Percentiles rank a stretch among this genome's conserved stretches.
Conservation (phyloP, 257 asterid species). For the Solanum verrucosum region DNA sequence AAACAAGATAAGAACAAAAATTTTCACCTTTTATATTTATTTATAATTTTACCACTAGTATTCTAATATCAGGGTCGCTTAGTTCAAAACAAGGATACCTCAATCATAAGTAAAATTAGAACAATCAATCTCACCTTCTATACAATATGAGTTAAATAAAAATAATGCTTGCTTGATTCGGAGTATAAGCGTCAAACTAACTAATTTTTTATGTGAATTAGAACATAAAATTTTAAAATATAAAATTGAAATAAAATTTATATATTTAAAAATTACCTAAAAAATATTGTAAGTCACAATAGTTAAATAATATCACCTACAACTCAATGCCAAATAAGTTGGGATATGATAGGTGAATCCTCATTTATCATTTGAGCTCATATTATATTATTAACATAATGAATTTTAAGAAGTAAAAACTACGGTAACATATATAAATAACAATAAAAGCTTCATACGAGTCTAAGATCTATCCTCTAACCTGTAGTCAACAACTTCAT, state of each 20-base stretch:
- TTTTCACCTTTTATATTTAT: neutral
- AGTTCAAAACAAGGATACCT: neutral
- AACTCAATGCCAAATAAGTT: neutral
- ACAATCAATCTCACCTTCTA: neutral
- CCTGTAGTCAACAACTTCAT: neutral
- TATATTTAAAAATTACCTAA: neutral
- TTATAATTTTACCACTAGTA: neutral
- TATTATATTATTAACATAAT: neutral
- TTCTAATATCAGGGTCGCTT: neutral
- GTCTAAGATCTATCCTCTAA: neutral
- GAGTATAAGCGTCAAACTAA: neutral
- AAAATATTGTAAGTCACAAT: neutral
- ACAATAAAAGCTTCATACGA: neutral
- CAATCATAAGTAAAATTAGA: neutral
- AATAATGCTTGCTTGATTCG: neutral
- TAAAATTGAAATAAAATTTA: neutral
- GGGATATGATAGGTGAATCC: neutral
- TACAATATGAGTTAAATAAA: neutral
- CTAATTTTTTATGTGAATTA: neutral
- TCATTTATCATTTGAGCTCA: neutral
- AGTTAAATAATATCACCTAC: neutral
- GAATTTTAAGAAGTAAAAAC: neutral
- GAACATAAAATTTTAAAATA: neutral
- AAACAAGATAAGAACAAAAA: neutral
- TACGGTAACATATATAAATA: neutral